phyloP scores from a whole-genome alignment of 371 early-diverging fungal genomes.

The Mucor saturninus region DNA sequence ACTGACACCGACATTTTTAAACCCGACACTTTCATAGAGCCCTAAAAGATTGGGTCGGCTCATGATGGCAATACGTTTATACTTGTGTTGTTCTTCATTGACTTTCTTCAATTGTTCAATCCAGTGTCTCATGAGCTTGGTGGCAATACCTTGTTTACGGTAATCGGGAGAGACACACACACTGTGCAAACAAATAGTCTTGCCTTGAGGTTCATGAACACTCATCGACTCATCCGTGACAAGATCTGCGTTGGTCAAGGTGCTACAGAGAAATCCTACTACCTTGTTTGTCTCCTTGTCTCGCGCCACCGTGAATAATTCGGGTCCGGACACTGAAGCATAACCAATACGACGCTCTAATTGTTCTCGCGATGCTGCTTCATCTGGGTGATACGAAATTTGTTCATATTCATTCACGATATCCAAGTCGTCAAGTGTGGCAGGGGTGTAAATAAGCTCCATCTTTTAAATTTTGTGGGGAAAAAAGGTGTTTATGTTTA shows the following conservation, averaged over 20 bases:
- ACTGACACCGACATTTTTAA: constrained; percentile 58
- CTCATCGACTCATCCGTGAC: constrained; percentile 74
- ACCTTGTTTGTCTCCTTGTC: constrained; percentile 30
- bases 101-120: constrained; percentile 40
- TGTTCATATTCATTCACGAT: constrained; percentile 42
- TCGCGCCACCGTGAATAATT: constrained; percentile 64
- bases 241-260: constrained; percentile 44
- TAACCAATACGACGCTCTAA: constrained; percentile 56
- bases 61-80: constrained; percentile 60
- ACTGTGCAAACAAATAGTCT: constrained; percentile 71
- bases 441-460: constrained; percentile 24
- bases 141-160: constrained; percentile 66
- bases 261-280: constrained; percentile 67
- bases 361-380: constrained; percentile 66
- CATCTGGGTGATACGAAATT: constrained; percentile 61
- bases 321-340: constrained; percentile 45
- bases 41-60: constrained; percentile 58
- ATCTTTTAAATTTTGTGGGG: neutral
- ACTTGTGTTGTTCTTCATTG: constrained; percentile 22
- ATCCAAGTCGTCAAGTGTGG: constrained; percentile 38
- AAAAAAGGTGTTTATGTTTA: too few relatives aligned
- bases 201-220: constrained; percentile 63
- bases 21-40: constrained; percentile 70
- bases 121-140: constrained; percentile 52
- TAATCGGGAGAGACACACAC: constrained; percentile 61